Evolutionary conservation across 495 filamentous ascomycete species (phyloP), one percentile per base, ranked within the genome.

Genomic region (Neurospora sp.): DNA sequence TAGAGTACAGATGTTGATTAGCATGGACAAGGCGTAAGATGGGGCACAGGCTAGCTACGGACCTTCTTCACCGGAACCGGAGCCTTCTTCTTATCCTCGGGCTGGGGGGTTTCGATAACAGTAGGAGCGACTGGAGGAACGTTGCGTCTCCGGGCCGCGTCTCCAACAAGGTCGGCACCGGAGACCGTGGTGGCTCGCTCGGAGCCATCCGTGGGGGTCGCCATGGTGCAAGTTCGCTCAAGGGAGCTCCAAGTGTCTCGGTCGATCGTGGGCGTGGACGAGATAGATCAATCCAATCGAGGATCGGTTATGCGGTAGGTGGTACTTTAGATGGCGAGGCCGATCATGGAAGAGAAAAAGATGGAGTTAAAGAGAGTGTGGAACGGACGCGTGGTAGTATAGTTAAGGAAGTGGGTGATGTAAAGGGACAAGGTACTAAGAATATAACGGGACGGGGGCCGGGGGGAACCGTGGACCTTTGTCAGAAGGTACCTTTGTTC

Each of bases 71-170:
- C 76, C 6, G 14, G 53, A 65, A 37, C 11, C 53, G 4, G 6
- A 72, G 84, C 81, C 76, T 86, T 86, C 85, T 92, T 94, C 83
- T 93, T 91, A 69, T 89, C 85, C 46, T 91, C 86, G 39, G 86
- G 75, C 71, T 87, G 82, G 53, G 84, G 80, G 20, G 83, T 78
- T 69, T 78, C 73, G 16, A 77, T 73, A 72, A 76, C 76, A 72
- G 80, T 72, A 76, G 79, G 80, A 69, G 79, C 81, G 68, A 84
- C 84, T 22, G 85, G 69, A 27, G 89, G 85, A 31, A 93, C 88
- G 84, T 92, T 93, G 83, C 94, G 90, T 79, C 91, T 89, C 75
- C 93, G 86, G 73, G 91, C 82, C 77, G 93, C 90, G 71, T 93
- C 85, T 75, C 89, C 87, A 38, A 83, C 79, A 6, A 14, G 53